Percentiles rank a stretch among this genome's conserved stretches.
Conservation (phyloP, 139 green algal species). For the Closterium sp. region DNA sequence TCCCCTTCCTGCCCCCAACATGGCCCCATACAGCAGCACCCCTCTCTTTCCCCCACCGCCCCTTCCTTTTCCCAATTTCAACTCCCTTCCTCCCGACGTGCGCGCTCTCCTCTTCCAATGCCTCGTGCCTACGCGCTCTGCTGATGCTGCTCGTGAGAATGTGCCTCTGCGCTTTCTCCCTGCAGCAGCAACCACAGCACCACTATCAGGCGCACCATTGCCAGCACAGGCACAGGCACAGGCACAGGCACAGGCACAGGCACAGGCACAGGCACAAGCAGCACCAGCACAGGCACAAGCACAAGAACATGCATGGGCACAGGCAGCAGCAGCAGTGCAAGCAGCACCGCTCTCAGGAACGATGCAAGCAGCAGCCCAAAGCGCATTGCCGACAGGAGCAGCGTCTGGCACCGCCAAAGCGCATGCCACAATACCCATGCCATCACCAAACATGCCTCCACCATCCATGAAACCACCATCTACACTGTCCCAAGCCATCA, state of each 20-base stretch:
- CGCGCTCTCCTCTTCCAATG: background rate
- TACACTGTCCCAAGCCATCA: background rate
- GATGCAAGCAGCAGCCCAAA: background rate
- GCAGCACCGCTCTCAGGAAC: background rate
- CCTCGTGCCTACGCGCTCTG: background rate
- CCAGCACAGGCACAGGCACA: background rate
- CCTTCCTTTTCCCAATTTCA: background rate
- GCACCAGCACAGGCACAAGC: background rate
- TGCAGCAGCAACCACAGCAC: background rate
- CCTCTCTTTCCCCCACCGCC: no score
- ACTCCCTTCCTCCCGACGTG: background rate
- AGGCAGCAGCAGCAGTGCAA: no score
- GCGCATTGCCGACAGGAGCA: no score
- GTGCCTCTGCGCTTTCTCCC: background rate
- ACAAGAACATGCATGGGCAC: no score
- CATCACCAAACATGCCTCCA: background rate
- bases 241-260: background rate
- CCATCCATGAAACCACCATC: background rate
- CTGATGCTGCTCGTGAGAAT: background rate
- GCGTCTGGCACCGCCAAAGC: no score
- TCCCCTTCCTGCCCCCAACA: no score
- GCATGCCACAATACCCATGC: background rate
- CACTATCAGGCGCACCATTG: background rate
- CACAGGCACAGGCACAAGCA: background rate
- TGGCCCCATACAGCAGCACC: no score